Evolutionary conservation across 1,284 basidiomycete species (phyloP), one percentile per base, ranked within the genome.

Genomic region (Pisolithus thermaeus): DNA sequence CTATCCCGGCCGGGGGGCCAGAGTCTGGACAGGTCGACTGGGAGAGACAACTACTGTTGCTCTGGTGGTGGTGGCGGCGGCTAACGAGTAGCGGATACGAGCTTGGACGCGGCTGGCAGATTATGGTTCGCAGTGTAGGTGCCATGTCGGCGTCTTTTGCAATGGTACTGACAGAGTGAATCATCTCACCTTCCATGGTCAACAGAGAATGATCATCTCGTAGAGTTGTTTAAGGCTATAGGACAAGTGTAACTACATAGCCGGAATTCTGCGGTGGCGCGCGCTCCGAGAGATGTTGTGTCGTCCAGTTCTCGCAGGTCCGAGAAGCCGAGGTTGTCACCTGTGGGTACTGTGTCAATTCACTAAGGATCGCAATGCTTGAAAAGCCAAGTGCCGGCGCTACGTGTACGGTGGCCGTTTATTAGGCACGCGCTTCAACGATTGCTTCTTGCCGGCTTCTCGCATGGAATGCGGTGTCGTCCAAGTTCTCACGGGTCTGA

Each of bases 151-250:
- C 14, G 6, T 6, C 2, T 5, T 7, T 46, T 16, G 4, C 9
- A 2, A 12, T 18, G 22, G 28, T 35, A 12, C 6, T 4, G 25
- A 30, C 14, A 14, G 18, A 32, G 25, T 25, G 25, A 5, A 53
- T 25, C 7, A 23, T 43, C 43, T 14, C 60, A 97, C 94, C 74
- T 99, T 18, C 96, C 96, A 0, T 98, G 94, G 93, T 97, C 94
- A 16, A 99, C 96, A 32, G 92, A 94, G 16, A 97, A 98, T 69
- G 95, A 98, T 65, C 96, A 99, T 67, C 75, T 99, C 30, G 95
- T 98, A 22, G 96, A 99, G 72, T 74, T 98, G 30, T 99, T 99
- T 64, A 94, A 97, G 75, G 98, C 96, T 32, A 96, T 93, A 1
- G 96, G 96, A 8, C 87, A 87, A 58, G 96, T 98, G 32, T 88